Evolutionary conservation across 495 filamentous ascomycete genomes (phyloP).

Genomic region (Oidiodendron maius): DNA sequence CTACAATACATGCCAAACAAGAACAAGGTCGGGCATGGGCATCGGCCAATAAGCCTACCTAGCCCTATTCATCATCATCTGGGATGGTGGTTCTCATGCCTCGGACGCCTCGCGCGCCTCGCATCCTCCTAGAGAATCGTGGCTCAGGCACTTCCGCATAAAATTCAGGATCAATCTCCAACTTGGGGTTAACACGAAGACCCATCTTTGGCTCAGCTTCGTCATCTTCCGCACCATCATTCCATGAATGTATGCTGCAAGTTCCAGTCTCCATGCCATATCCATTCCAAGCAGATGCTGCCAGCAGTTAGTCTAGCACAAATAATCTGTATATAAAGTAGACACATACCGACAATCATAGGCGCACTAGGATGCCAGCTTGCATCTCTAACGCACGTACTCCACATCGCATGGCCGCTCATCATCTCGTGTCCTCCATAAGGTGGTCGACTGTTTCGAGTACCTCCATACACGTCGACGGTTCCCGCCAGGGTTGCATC

Average conservation of each 20-base stretch:
- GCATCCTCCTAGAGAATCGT: background rate
- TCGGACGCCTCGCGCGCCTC: too few species aligned
- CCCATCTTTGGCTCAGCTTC: slow-evolving; percentile 54
- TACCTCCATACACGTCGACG: slow-evolving; percentile 70
- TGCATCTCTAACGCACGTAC: slow-evolving; percentile 84
- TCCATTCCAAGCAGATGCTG: slow-evolving; percentile 69
- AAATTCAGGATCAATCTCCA: slow-evolving; percentile 28
- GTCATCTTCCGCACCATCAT: slow-evolving; percentile 50
- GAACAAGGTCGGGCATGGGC: too few species aligned
- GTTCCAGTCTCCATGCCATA: slow-evolving; percentile 59
- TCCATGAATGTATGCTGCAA: slow-evolving; percentile 64
- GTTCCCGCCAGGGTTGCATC: slow-evolving; percentile 81
- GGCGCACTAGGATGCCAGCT: slow-evolving; percentile 93
- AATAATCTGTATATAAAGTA: background rate
- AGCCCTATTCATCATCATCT: too few species aligned
- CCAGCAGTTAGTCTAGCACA: background rate
- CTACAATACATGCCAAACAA: too few species aligned
- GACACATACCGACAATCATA: slow-evolving; percentile 69
- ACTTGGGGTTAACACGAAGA: slow-evolving; percentile 36
- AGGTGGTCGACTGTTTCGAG: slow-evolving; percentile 26
- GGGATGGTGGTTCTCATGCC: too few species aligned
- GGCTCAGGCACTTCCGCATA: slow-evolving; percentile 4
- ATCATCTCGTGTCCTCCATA: slow-evolving; percentile 24
- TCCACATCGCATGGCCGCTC: slow-evolving; percentile 40
- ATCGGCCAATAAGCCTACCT: too few species aligned